phyloP scores from a whole-genome alignment of 2,329 filamentous ascomycete genomes.

The Xylariomycetidae sp. region DNA sequence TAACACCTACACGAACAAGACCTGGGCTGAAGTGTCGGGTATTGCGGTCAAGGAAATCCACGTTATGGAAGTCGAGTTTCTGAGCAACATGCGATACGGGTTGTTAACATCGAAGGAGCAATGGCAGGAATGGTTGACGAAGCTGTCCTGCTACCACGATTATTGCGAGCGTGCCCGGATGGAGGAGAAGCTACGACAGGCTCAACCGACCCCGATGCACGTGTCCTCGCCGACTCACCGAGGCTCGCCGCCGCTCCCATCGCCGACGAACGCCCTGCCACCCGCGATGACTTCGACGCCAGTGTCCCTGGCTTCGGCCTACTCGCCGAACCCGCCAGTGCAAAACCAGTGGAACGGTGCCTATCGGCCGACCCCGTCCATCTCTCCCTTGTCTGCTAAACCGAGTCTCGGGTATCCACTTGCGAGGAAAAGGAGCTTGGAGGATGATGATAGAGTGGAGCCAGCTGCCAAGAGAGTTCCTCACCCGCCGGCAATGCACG shows the following conservation, averaged over 20 bases:
- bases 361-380: conserved; percentile 32
- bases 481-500: conserved; percentile 23
- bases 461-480: conserved; percentile 48
- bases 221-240: conserved; percentile 34
- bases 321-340: conserved; percentile 34
- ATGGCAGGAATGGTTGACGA: conserved; percentile 83
- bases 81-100: conserved; percentile 97
- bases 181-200: conserved; percentile 26
- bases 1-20: conserved; percentile 99
- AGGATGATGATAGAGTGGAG: conserved; percentile 42
- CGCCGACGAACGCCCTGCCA: conserved; percentile 37
- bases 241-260: conserved; percentile 42
- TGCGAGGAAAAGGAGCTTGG: conserved; percentile 45
- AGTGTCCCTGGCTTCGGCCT: conserved; percentile 31
- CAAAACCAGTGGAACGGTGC: conserved; percentile 30
- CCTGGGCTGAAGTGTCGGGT: conserved; percentile 95
- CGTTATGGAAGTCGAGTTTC: conserved; percentile 99
- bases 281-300: conserved; percentile 26
- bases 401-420: conserved; percentile 34
- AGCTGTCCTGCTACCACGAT: conserved; percentile 73
- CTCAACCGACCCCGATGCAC: conserved; percentile 26
- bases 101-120: conserved; percentile 78
- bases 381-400: conserved; percentile 45
- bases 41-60: conserved; percentile 94
- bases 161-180: conserved; percentile 69